Evolutionary conservation across 257 asterid species (phyloP).

Genomic region (Misopates orontium): DNA sequence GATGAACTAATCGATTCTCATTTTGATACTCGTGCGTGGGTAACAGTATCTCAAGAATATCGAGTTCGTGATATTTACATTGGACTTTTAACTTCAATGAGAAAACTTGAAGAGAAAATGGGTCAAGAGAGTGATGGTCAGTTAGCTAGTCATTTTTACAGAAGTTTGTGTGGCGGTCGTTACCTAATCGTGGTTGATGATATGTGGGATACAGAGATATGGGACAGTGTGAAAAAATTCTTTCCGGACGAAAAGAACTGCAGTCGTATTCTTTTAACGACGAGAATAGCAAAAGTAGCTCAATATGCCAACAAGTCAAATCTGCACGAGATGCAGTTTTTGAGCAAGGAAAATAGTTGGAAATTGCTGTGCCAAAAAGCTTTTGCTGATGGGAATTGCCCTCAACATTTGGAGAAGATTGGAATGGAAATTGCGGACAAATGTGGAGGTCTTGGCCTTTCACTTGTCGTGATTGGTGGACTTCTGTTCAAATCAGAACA

Average conservation of each 20-base stretch:
- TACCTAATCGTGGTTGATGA: constrained; percentile 44
- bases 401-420: constrained; percentile 21
- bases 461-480: constrained; percentile 38
- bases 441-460: constrained; percentile 38
- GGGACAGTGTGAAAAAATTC: constrained; percentile 19
- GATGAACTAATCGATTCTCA: background rate
- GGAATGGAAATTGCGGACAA: constrained; percentile 23
- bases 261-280: constrained; percentile 41
- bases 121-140: constrained; percentile 9
- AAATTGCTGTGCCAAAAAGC: constrained; percentile 17
- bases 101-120: constrained; percentile 13
- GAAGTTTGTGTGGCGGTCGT: constrained; percentile 10
- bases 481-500: constrained; percentile 23
- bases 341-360: constrained; percentile 34
- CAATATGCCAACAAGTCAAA: background rate
- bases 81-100: constrained; percentile 26
- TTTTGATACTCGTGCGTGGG: constrained; percentile 39
- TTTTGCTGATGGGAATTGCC: constrained; percentile 23
- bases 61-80: constrained; percentile 22
- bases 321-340: constrained; percentile 24
- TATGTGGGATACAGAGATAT: constrained; percentile 31
- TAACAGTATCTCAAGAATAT: constrained; percentile 31
- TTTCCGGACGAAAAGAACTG: constrained; percentile 35
- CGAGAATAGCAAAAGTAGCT: constrained; percentile 15
- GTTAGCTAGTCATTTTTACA: constrained; percentile 10